These are phyloP conservation scores for Venturiaceae sp. DNA, from an alignment of 2,329 filamentous ascomycete species.

Conservation along the genomic window DNA sequence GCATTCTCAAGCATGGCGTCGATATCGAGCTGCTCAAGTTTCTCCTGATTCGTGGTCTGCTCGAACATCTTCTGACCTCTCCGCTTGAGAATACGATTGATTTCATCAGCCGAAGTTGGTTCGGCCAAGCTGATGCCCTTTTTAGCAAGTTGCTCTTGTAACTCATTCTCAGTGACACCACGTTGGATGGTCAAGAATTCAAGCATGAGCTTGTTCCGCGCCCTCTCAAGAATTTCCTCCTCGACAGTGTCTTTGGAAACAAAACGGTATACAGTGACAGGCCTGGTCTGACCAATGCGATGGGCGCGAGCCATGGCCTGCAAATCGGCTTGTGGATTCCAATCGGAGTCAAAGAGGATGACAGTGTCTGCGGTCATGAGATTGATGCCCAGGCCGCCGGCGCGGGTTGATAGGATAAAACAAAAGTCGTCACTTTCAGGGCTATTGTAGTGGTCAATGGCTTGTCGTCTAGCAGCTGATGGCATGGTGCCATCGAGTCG, in stretches of 20 bases:
- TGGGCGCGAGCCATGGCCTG: conserved; percentile 98
- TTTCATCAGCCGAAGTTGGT: conserved; percentile 85
- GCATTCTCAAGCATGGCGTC: conserved; percentile 95
- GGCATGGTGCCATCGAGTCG: conserved; percentile 91
- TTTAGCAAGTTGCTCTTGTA: conserved; percentile 56
- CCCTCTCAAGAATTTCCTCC: conserved; percentile 92
- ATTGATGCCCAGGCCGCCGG: conserved; percentile 96
- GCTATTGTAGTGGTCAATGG: conserved; percentile 98
- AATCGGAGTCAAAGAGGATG: conserved; percentile 95
- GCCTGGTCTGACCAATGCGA: conserved; percentile 91
- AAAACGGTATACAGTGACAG: conserved; percentile 90
- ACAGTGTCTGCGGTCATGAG: conserved; percentile 98
- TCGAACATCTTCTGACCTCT: conserved; percentile 99
- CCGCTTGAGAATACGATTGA: conserved; percentile 92
- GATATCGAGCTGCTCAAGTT: conserved; percentile 93
- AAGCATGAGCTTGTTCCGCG: conserved; percentile 92
- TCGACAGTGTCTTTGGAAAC: conserved; percentile 98
- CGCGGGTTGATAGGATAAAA: conserved; percentile 88
- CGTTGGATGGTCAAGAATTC: conserved; percentile 97
- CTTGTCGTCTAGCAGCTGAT: conserved; percentile 75
- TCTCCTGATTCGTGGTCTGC: conserved; percentile 91
- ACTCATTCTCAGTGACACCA: conserved; percentile 88
- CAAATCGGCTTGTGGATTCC: conserved; percentile 96
- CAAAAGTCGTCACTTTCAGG: conserved; percentile 92
- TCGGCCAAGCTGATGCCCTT: conserved; percentile 11